phyloP scores from a whole-genome alignment of 352 stramenopile genomes.

The Pythium chondricola region DNA sequence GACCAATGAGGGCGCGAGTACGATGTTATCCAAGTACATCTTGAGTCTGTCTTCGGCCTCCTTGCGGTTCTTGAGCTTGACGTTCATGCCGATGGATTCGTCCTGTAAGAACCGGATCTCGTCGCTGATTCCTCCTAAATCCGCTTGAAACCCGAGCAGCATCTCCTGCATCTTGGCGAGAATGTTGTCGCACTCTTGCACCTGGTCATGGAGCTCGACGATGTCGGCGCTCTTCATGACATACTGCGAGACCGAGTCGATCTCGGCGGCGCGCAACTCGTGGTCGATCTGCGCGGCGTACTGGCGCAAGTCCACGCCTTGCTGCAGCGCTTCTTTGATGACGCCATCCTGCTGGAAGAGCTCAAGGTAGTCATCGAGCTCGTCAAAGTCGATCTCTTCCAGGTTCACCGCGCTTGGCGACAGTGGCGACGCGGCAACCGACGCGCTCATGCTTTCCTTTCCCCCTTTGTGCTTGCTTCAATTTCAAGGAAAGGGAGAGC shows the following conservation, averaged over 20 bases:
- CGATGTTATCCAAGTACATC: constrained; percentile 94
- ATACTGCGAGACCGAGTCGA: constrained; percentile 83
- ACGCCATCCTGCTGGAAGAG: constrained; percentile 92
- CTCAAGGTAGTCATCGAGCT: constrained; percentile 92
- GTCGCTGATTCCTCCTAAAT: constrained; percentile 95
- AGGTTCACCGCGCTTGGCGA: constrained; percentile 35
- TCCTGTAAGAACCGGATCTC: constrained; percentile 98
- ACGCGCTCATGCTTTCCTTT: neutral
- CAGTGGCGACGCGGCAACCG: neutral
- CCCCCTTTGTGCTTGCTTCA: too few relatives aligned
- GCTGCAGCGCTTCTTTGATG: constrained; percentile 87
- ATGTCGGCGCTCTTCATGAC: constrained; percentile 88
- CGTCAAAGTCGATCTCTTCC: constrained; percentile 91
- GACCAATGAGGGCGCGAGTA: constrained; percentile 92
- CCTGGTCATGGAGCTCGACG: constrained; percentile 88
- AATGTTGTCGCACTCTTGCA: constrained; percentile 96
- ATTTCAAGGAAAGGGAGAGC: neutral
- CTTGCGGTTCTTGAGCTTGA: constrained; percentile 94
- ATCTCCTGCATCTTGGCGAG: constrained; percentile 97
- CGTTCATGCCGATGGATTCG: constrained; percentile 90
- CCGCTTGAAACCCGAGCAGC: constrained; percentile 97
- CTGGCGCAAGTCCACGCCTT: constrained; percentile 88
- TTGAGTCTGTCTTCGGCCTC: constrained; percentile 92
- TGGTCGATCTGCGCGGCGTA: constrained; percentile 89
- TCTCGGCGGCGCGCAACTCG: constrained; percentile 81